These are phyloP conservation scores for Cinnamomum chago DNA, from an alignment of 164 flowering plant species.

Conservation along the genomic window DNA sequence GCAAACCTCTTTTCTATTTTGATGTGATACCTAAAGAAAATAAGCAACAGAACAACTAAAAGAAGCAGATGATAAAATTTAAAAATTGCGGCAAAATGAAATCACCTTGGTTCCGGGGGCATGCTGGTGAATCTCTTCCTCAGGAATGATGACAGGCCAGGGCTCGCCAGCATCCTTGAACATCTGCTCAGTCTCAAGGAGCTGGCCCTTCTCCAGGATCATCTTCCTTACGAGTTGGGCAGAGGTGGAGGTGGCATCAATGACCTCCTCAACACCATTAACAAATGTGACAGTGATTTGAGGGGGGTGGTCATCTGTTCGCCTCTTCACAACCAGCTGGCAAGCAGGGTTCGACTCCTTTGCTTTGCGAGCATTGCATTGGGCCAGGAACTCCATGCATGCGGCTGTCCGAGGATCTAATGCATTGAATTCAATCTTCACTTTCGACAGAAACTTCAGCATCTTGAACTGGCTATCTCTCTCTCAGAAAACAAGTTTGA, in stretches of 20 bases:
- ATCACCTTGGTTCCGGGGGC: constrained; percentile 72
- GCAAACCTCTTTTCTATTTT: no score
- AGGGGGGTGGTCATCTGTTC: constrained; percentile 85
- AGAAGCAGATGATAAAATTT: no score
- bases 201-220: constrained; percentile 78
- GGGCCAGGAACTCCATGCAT: constrained; percentile 91
- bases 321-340: constrained; percentile 71
- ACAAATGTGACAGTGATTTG: constrained; percentile 86
- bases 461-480: constrained; percentile 30
- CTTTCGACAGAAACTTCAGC: constrained; percentile 89
- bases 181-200: constrained; percentile 87
- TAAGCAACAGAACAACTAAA: no score
- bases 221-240: constrained; percentile 61
- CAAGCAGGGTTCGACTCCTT: constrained; percentile 89
- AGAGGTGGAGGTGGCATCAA: constrained; percentile 71
- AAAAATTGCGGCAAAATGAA: background rate
- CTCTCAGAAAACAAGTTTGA: background rate
- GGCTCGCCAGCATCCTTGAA: constrained; percentile 82
- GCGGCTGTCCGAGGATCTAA: constrained; percentile 73
- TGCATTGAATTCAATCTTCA: constrained; percentile 84
- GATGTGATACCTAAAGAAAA: no score
- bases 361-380: constrained; percentile 86
- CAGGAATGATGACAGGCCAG: constrained; percentile 91
- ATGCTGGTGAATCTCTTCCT: constrained; percentile 53
- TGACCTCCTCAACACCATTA: constrained; percentile 72